Evolutionary conservation across 805 yeast genomes (phyloP).

Genomic region (Lipomyces lipofer): DNA sequence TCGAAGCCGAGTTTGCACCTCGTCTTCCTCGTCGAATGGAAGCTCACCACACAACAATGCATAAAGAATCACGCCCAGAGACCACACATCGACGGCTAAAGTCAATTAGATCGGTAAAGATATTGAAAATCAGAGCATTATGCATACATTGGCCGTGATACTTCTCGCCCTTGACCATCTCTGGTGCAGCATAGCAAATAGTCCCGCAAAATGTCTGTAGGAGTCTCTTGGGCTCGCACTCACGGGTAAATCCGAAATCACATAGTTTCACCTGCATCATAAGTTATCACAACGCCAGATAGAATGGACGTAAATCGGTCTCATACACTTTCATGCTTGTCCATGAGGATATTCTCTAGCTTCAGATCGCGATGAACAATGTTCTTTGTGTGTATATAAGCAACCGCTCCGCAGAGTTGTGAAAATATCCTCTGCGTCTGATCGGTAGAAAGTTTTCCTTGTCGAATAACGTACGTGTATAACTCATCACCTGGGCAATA

Average conservation of each 20-base stretch:
- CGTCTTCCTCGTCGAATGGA: constrained; percentile 89
- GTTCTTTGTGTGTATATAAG: constrained; percentile 73
- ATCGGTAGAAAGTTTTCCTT: constrained; percentile 44
- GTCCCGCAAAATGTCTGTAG: constrained; percentile 91
- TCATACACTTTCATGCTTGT: constrained; percentile 61
- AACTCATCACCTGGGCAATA: constrained; percentile 73
- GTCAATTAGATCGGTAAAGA: neutral
- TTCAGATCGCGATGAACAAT: constrained; percentile 79
- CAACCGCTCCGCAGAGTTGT: constrained; percentile 60
- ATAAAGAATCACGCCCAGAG: constrained; percentile 83
- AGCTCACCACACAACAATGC: constrained; percentile 81
- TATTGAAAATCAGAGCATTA: neutral
- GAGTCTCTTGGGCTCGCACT: constrained; percentile 55
- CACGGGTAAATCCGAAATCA: constrained; percentile 94
- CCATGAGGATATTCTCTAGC: constrained; percentile 63
- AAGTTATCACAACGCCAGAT: constrained; percentile 40
- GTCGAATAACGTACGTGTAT: constrained; percentile 37
- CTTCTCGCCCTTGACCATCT: constrained; percentile 63
- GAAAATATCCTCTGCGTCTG: constrained; percentile 46
- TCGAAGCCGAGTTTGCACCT: constrained; percentile 55
- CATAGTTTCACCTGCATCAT: constrained; percentile 68
- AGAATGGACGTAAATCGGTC: constrained; percentile 42
- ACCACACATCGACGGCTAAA: constrained; percentile 77
- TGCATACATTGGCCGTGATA: constrained; percentile 63
- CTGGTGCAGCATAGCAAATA: constrained; percentile 96